Percentiles rank a stretch among this genome's conserved stretches.
Conservation (phyloP, 495 filamentous ascomycete species). For the Penicillium bovifimosum region DNA sequence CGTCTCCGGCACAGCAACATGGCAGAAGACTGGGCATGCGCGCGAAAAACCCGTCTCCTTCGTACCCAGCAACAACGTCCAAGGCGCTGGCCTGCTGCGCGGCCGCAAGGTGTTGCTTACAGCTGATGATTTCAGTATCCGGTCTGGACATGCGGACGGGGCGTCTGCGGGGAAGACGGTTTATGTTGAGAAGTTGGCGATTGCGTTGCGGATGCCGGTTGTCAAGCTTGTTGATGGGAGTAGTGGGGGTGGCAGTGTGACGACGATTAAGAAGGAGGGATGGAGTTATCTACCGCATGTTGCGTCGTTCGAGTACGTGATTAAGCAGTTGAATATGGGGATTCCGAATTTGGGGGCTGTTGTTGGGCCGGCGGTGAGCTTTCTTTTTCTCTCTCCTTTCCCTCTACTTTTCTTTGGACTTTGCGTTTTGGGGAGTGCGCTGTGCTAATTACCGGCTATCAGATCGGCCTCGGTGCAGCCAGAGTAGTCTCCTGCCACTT, state of each 20-base stretch:
- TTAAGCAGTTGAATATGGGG: constrained; percentile 54
- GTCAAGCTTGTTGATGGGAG: constrained; percentile 60
- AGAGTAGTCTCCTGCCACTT: constrained; percentile 58
- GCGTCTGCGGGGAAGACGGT: constrained; percentile 52
- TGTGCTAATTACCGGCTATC: neutral
- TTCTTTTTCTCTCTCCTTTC: too few relatives aligned
- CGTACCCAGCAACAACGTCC: constrained; percentile 52
- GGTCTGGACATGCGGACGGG: constrained; percentile 59
- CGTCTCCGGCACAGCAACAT: constrained; percentile 52
- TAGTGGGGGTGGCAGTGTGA: constrained; percentile 57
- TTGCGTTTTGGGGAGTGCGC: too few relatives aligned
- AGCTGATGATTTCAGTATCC: constrained; percentile 59
- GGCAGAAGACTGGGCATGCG: constrained; percentile 43
- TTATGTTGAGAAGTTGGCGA: constrained; percentile 51
- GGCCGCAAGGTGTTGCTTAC: constrained; percentile 54
- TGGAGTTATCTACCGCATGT: constrained; percentile 55
- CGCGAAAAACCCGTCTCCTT: constrained; percentile 47
- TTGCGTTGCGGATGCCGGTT: constrained; percentile 49
- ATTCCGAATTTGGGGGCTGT: constrained; percentile 60
- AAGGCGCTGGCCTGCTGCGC: constrained; percentile 41
- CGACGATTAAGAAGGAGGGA: constrained; percentile 48
- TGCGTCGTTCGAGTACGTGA: constrained; percentile 42
- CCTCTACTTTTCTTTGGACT: neutral
- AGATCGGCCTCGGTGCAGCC: constrained; percentile 58
- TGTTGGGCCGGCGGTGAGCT: constrained; percentile 51